Evolutionary conservation across 306 rosid species (phyloP), one percentile per base, ranked within the genome.

Genomic region (Medicago ruthenica): DNA sequence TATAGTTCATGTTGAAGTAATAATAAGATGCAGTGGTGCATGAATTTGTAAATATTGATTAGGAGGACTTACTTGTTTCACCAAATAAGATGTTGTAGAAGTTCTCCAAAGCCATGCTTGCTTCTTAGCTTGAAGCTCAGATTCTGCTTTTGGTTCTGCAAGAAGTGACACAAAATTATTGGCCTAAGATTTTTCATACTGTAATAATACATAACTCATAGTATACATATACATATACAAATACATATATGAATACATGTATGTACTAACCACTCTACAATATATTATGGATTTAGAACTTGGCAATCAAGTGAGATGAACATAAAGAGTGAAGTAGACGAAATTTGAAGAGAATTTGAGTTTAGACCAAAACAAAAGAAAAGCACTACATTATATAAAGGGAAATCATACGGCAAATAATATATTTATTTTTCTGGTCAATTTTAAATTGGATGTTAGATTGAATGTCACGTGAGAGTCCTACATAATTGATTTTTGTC

Each of bases 21-120:
- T 20, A 58, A 57, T 34, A 8, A 9, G 27, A 64, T 1, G 9
- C 6, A 31, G 4, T 14, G 8, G 8, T 27, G 34, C 5, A 67
- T 39, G 7, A 66, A 76, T 44, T 50, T 76, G 13, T 53, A 18
- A 41, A 42, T 9, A 59, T 10, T 34, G 76, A 55, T 12, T 20
- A 39, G 14, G 58, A 39, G 14, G 58, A 85, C 89, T 88, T 86
- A 88, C 92, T 73, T 80, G 80, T 65, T 67, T 36, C 67, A 59
- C 45, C 48, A 59, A 76, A 69, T 13, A 76, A 72, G 15, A 79
- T 53, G 64, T 42, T 37, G 80, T 75, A 63, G 53, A 79, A 74
- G 55, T 77, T 82, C 81, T 86, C 84, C 82, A 76, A 50, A 71
- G 57, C 9, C 92, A 88, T 88, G 80, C 73, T 88, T 70, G 59